Evolutionary conservation across 2,329 filamentous ascomycete species (phyloP), one percentile per base, ranked within the genome.

Genomic region (Aspergillus sojae): DNA sequence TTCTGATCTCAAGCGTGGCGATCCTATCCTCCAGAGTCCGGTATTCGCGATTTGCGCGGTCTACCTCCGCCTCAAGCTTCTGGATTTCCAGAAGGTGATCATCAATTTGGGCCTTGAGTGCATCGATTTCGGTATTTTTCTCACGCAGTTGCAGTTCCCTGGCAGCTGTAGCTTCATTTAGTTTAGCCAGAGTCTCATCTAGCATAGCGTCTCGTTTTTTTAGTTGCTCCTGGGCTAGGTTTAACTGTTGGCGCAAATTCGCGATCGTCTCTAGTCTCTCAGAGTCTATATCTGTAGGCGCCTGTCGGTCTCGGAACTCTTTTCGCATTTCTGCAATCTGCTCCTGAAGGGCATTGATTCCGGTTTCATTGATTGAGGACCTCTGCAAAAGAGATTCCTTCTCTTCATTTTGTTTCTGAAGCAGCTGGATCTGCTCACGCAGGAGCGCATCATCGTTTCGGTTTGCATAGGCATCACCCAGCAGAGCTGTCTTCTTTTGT

Each of bases 101-200:
- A 30, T 77, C 74, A 21, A 78, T 69, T 23, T 79, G 72, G 2
- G 70, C 69, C 52, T 74, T 76, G 30, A 80, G 70, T 4, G 70
- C 68, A 39, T 79, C 77, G 54, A 80, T 76, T 58, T 78, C 77
- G 0, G 70, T 63, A 53, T 76, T 74, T 45, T 77, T 77, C 63
- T 79, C 72, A 6, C 69, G 72, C 4, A 78, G 63, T 36, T 78
- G 73, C n/a, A 64, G 61, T 50, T 80, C 75, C 60, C 73, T 78
- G 9, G 67, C 68, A 6, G 70, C 61, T 0, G 72, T 74, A 19
- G 75, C 65, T 56, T 79, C 77, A 60, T 72, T 70, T 16, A 80
- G 64, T 48, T 72, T 77, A 2, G 67, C 59, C 23, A 73, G 63
- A 2, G 72, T 74, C 30, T 79, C 75, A 26, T 77, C 75, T 5